phyloP scores from a whole-genome alignment of 106 monocot genomes.

The Dioscorea zingiberensis region DNA sequence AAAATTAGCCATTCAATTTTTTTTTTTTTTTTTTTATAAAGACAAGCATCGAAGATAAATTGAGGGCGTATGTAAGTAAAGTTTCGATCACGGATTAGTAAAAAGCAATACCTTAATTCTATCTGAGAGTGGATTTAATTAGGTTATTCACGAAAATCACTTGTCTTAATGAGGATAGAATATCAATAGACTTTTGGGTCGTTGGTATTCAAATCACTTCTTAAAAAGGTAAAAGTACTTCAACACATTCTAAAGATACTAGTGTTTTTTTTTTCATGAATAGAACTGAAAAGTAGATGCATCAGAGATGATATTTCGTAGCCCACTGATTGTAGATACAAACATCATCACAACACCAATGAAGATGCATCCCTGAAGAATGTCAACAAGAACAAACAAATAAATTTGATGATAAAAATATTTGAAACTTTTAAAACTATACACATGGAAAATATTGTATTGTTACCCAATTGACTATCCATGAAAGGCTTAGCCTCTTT shows the following conservation, averaged over 20 bases:
- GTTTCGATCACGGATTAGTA: too few relatives aligned
- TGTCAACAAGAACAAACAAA: neutral
- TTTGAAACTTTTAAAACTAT: neutral
- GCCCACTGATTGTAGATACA: slow-evolving; percentile 10
- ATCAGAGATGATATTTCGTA: slow-evolving; percentile 18
- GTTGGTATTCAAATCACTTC: too few relatives aligned
- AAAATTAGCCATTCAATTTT: too few relatives aligned
- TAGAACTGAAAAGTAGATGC: slow-evolving; percentile 13
- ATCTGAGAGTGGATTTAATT: too few relatives aligned
- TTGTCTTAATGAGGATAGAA: too few relatives aligned
- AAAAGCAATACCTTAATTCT: too few relatives aligned
- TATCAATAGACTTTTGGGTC: too few relatives aligned
- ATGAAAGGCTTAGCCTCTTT: slow-evolving; percentile 23
- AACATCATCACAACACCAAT: slow-evolving; percentile 22
- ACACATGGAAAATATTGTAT: neutral
- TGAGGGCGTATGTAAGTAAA: too few relatives aligned
- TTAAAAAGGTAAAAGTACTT: too few relatives aligned
- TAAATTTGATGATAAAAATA: neutral
- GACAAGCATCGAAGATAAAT: too few relatives aligned
- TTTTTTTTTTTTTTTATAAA: neutral
- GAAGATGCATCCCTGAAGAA: slow-evolving; percentile 19
- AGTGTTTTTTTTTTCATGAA: slow-evolving; percentile 9
- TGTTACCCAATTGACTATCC: slow-evolving; percentile 30
- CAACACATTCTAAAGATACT: too few relatives aligned
- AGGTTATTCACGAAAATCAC: too few relatives aligned